Conservation (phyloP, 139 green algal genomes). For the Coccomyxa sp. region DNA sequence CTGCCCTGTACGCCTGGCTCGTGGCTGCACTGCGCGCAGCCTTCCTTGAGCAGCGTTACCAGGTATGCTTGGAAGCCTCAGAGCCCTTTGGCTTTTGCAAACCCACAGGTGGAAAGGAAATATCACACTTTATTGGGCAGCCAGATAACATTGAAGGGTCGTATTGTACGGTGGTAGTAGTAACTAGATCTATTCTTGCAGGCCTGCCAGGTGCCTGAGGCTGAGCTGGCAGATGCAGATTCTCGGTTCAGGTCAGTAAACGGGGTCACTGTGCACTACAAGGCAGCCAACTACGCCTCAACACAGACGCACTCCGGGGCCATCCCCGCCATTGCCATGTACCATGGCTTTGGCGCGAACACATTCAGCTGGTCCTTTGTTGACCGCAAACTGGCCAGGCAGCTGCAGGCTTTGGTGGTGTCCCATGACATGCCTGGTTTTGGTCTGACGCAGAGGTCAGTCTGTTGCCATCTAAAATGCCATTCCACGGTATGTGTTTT, state of each 20-base stretch:
- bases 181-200: not conserved
- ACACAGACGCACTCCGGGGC: not conserved
- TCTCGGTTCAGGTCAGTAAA: slow-evolving; percentile 44
- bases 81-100: not conserved
- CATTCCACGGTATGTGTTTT: no score
- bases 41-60: slow-evolving; percentile 39
- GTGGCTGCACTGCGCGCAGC: slow-evolving; percentile 19
- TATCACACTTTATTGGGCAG: not conserved
- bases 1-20: slow-evolving; percentile 17
- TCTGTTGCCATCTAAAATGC: no score
- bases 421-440: slow-evolving; percentile 84
- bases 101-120: not conserved
- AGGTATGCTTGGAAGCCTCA: slow-evolving; percentile 15
- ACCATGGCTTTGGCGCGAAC: slow-evolving; percentile 85
- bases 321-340: slow-evolving; percentile 49
- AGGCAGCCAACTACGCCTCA: slow-evolving; percentile 3
- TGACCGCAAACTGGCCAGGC: slow-evolving; percentile 38
- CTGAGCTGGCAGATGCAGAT: slow-evolving; percentile 48
- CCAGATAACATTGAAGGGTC: not conserved
- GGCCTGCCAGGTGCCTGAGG: not conserved
- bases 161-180: not conserved
- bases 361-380: slow-evolving; percentile 60
- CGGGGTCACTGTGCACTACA: slow-evolving; percentile 49
- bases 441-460: slow-evolving; percentile 68
- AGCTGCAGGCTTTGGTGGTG: slow-evolving; percentile 52